Percentiles rank a stretch among this genome's conserved stretches.
These are phyloP conservation scores for Talaromyces sp. DNA, from an alignment of 2,329 filamentous ascomycete species.

Conservation along the genomic window DNA sequence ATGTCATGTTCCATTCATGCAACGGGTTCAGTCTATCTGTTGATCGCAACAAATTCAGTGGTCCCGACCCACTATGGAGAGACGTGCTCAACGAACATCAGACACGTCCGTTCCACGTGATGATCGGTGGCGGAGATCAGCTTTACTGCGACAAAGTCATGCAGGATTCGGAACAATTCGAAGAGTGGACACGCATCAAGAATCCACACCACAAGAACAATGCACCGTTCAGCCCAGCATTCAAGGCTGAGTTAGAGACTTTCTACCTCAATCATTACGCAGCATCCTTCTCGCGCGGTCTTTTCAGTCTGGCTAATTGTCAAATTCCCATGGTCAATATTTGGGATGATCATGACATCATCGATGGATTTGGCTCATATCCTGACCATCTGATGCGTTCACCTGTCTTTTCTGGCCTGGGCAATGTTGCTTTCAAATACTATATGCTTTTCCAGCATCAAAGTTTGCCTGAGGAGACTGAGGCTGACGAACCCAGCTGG, in stretches of 20 bases:
- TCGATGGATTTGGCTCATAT: conserved; percentile 90
- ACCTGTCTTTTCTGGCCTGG: conserved; percentile 75
- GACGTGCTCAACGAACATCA: conserved; percentile 93
- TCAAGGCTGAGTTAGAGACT: conserved; percentile 82
- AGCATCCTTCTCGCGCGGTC: conserved; percentile 93
- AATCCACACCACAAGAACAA: conserved; percentile 76
- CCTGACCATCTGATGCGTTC: conserved; percentile 87
- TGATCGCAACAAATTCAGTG: conserved; percentile 75
- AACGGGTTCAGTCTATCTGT: conserved; percentile 88
- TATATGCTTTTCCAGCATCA: conserved; percentile 99
- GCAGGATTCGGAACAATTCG: conserved; percentile 70
- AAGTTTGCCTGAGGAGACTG: conserved; percentile 74
- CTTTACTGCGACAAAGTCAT: conserved; percentile 90
- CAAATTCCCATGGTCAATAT: conserved; percentile 99
- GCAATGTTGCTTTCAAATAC: conserved; percentile 93
- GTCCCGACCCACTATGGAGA: conserved; percentile 93
- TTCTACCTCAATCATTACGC: conserved; percentile 88
- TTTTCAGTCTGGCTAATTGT: conserved; percentile 87
- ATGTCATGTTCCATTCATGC: conserved; percentile 98
- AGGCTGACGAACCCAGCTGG: conserved; percentile 86
- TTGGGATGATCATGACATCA: conserved; percentile 92
- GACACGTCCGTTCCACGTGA: conserved; percentile 89
- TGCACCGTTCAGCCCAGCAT: conserved; percentile 70
- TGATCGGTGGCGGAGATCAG: conserved; percentile 96
- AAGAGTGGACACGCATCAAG: conserved; percentile 77